These are phyloP conservation scores for Vishniacozyma victoriae DNA, from an alignment of 768 basidiomycete species.

Conservation along the genomic window DNA sequence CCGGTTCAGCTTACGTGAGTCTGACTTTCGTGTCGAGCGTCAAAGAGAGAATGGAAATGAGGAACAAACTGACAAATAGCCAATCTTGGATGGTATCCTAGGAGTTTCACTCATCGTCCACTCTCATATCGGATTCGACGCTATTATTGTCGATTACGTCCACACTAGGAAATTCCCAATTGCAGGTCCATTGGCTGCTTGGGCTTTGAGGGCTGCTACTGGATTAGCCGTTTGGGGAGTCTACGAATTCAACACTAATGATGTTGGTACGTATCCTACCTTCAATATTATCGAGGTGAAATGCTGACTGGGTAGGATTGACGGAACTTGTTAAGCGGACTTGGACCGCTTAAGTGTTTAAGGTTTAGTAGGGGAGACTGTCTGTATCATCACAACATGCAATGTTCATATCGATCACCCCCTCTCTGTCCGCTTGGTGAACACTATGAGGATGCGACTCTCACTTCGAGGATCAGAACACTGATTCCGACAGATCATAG, in stretches of 20 bases:
- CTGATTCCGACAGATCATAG: too few relatives aligned
- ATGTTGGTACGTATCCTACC: slow-evolving; percentile 66
- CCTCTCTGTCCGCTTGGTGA: too few relatives aligned
- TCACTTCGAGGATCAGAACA: too few relatives aligned
- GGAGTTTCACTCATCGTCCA: slow-evolving; percentile 85
- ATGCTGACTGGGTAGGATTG: slow-evolving; percentile 56
- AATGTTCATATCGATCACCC: too few relatives aligned
- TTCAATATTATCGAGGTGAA: neutral
- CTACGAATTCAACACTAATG: slow-evolving; percentile 98
- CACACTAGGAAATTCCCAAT: slow-evolving; percentile 90
- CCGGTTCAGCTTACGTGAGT: slow-evolving; percentile 59
- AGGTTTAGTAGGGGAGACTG: neutral
- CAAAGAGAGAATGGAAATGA: neutral
- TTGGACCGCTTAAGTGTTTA: slow-evolving; percentile 63
- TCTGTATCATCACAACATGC: slow-evolving; percentile 1
- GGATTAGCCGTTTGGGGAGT: slow-evolving; percentile 75
- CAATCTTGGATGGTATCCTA: slow-evolving; percentile 82
- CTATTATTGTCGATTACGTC: slow-evolving; percentile 76
- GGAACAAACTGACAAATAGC: slow-evolving; percentile 39
- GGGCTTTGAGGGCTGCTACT: slow-evolving; percentile 72
- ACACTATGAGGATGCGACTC: too few relatives aligned
- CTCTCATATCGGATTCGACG: slow-evolving; percentile 81
- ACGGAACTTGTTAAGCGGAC: slow-evolving; percentile 76
- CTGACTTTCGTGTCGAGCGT: neutral
- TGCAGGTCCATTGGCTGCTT: slow-evolving; percentile 62